phyloP scores from a whole-genome alignment of 169 alveolate genomes.

The Theileria annulata region DNA sequence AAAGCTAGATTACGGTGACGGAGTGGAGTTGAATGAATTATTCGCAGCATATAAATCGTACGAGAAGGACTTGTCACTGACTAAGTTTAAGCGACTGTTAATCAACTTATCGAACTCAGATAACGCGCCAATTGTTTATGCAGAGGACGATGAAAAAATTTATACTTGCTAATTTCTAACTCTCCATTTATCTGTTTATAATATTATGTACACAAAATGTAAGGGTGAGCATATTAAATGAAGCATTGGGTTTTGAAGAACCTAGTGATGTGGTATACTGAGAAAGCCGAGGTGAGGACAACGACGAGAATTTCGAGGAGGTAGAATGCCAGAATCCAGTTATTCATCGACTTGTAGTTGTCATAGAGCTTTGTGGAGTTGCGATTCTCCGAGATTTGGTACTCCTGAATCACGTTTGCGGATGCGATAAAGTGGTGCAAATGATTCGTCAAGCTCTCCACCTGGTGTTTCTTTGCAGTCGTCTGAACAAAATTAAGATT shows the following conservation, averaged over 20 bases:
- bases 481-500: not conserved
- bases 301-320: slow-evolving; percentile 64
- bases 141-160: slow-evolving; percentile 47
- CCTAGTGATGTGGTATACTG: slow-evolving; percentile 70
- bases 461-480: slow-evolving; percentile 55
- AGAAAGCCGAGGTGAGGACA: slow-evolving; percentile 58
- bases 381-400: slow-evolving; percentile 50
- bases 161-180: slow-evolving; percentile 47
- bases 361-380: slow-evolving; percentile 43
- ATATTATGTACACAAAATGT: not conserved
- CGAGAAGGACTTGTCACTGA: slow-evolving; percentile 38
- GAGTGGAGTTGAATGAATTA: slow-evolving; percentile 64
- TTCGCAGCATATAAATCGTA: slow-evolving; percentile 27
- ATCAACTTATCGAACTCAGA: slow-evolving; percentile 40
- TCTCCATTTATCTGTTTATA: not conserved
- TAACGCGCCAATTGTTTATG: slow-evolving; percentile 60
- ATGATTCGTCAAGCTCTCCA: slow-evolving; percentile 17
- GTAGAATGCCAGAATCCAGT: slow-evolving; percentile 70
- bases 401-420: slow-evolving; percentile 65
- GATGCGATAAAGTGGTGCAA: slow-evolving; percentile 38
- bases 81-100: slow-evolving; percentile 42
- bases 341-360: slow-evolving; percentile 66
- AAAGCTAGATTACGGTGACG: slow-evolving; percentile 63
- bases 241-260: slow-evolving; percentile 73
- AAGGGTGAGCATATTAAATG: slow-evolving; percentile 30